Evolutionary conservation across 2,329 filamentous ascomycete species (phyloP).

Genomic region (Hypoxylon sp.): DNA sequence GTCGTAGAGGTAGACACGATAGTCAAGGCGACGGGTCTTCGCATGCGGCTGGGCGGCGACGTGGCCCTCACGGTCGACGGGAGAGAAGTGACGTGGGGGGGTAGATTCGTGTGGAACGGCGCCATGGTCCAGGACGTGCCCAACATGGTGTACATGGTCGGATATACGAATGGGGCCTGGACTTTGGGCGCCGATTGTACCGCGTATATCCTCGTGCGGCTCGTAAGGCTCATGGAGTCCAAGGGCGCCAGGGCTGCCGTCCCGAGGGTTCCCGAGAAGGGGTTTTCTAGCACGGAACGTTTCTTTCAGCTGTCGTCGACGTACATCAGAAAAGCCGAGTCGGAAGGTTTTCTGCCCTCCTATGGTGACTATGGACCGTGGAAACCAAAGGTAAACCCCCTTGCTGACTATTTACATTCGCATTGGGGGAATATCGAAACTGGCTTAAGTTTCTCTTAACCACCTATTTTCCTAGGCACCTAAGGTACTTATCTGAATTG

Average conservation of each 20-base stretch:
- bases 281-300: neutral
- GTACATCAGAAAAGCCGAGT: neutral
- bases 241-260: conserved; percentile 30
- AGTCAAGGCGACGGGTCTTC: conserved; percentile 74
- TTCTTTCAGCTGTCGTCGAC: neutral
- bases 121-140: conserved; percentile 75
- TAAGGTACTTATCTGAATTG: no score
- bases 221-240: conserved; percentile 62
- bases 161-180: conserved; percentile 75
- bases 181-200: conserved; percentile 72
- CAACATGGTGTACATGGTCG: conserved; percentile 70
- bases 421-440: neutral
- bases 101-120: conserved; percentile 71
- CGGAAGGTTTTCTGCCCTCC: neutral
- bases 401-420: neutral
- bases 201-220: conserved; percentile 60
- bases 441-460: neutral
- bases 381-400: neutral
- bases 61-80: conserved; percentile 67
- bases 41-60: conserved; percentile 63
- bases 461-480: no score
- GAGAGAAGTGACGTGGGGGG: conserved; percentile 58
- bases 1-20: conserved; percentile 73
- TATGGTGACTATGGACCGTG: neutral
- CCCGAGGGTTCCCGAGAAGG: conserved; percentile 3